These are phyloP conservation scores for Leishmania major DNA, from an alignment of 208 protist species.

Conservation along the genomic window DNA sequence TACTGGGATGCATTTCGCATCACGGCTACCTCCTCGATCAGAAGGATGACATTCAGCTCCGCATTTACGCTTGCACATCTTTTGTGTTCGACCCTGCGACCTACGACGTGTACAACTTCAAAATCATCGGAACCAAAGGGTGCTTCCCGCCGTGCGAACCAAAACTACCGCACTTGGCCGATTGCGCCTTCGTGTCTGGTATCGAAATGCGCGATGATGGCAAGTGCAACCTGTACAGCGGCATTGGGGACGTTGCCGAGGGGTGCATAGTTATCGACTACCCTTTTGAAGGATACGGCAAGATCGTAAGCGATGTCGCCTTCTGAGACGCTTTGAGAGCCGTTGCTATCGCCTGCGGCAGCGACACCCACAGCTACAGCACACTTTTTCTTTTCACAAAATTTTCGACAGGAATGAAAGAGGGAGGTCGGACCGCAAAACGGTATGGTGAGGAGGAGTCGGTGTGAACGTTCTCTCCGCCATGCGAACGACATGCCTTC, in stretches of 20 bases:
- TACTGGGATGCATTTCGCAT: constrained; percentile 53
- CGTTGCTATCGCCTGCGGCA: background rate
- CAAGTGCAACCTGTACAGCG: constrained; percentile 52
- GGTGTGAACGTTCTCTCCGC: background rate
- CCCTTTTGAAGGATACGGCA: constrained; percentile 58
- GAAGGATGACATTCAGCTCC: constrained; percentile 37
- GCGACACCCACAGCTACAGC: background rate
- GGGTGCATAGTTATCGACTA: constrained; percentile 58
- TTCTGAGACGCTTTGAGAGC: constrained; percentile 27
- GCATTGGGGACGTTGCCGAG: constrained; percentile 38
- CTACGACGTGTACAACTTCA: constrained; percentile 47
- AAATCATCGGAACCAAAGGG: constrained; percentile 49
- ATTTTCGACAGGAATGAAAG: background rate
- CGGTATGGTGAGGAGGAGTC: background rate
- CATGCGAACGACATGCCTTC: background rate
- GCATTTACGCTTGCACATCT: constrained; percentile 53
- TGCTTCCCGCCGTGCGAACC: constrained; percentile 38
- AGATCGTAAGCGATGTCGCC: constrained; percentile 43
- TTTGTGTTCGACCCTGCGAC: constrained; percentile 52
- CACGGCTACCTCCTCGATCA: constrained; percentile 53
- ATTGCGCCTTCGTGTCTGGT: constrained; percentile 56
- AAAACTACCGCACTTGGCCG: constrained; percentile 35
- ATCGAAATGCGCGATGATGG: constrained; percentile 48
- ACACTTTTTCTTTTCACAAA: background rate
- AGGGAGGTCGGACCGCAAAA: background rate